These are phyloP conservation scores for Fusarium sp. DNA, from an alignment of 2,329 filamentous ascomycete species.

Conservation along the genomic window DNA sequence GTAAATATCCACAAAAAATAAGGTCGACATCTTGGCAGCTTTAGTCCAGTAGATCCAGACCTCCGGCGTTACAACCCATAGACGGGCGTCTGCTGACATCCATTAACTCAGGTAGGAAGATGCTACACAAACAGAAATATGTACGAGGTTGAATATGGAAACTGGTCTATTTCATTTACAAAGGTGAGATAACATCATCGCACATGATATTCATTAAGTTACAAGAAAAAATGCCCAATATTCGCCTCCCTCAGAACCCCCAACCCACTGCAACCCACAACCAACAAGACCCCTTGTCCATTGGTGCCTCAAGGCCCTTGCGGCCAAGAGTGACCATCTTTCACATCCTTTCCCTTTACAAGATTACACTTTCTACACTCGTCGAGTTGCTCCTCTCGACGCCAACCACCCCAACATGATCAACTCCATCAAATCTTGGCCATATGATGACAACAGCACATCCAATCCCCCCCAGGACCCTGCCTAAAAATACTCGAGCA, in stretches of 20 bases:
- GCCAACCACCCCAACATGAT: background rate
- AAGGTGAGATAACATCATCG: slow-evolving; percentile 17
- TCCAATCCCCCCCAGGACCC: slow-evolving; percentile 51
- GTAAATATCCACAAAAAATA: background rate
- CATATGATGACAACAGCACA: slow-evolving; percentile 52
- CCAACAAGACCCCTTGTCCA: background rate
- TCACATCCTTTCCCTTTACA: background rate
- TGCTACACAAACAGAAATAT: background rate
- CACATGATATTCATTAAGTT: slow-evolving; percentile 9
- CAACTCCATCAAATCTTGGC: slow-evolving; percentile 32
- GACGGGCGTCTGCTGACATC: background rate
- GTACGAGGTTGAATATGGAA: slow-evolving; percentile 1
- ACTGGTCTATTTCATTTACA: slow-evolving; percentile 22
- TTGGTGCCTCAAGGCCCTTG: slow-evolving; percentile 2
- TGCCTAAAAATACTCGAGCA: slow-evolving; percentile 52
- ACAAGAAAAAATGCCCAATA: slow-evolving; percentile 13
- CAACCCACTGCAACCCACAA: slow-evolving; percentile 15
- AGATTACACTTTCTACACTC: background rate
- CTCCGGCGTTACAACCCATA: background rate
- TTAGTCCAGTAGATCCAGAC: background rate
- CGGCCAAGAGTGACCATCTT: background rate
- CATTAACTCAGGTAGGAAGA: background rate
- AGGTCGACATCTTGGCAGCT: background rate
- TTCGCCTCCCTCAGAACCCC: slow-evolving; percentile 35
- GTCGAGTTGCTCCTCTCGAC: background rate